These are phyloP conservation scores for Pelargonium myrrhifolium DNA, from an alignment of 441 rosid genomes.

Conservation along the genomic window DNA sequence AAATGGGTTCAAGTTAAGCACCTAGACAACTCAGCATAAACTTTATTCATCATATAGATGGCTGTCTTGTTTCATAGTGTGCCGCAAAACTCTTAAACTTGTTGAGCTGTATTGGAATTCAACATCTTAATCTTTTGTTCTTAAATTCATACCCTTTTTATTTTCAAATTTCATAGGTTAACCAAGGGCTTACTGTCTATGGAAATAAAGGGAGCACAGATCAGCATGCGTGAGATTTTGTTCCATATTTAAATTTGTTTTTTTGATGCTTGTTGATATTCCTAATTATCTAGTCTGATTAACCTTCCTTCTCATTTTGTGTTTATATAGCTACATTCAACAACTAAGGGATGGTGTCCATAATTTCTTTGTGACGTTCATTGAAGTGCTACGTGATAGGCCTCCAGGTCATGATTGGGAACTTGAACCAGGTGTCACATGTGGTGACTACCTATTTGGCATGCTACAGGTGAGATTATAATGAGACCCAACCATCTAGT, in stretches of 20 bases:
- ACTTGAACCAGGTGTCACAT: conserved; percentile 98
- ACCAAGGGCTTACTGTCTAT: conserved; percentile 88
- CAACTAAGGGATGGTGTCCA: conserved; percentile 96
- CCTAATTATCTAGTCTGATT: conserved; percentile 7
- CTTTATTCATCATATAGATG: background rate
- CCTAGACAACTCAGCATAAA: background rate
- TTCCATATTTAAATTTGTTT: conserved; percentile 6
- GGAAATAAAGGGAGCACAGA: conserved; percentile 99
- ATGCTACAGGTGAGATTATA: conserved; percentile 72
- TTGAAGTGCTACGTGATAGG: conserved; percentile 89
- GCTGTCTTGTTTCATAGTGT: too few relatives aligned
- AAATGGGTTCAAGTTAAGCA: background rate
- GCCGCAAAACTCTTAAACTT: too few relatives aligned
- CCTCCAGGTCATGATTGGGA: conserved; percentile 99
- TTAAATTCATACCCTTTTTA: background rate
- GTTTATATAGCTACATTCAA: conserved; percentile 70
- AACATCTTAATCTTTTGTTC: background rate
- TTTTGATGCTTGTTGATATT: conserved; percentile 4
- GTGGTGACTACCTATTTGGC: conserved; percentile 95
- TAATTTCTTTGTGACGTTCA: conserved; percentile 91
- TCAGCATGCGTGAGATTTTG: conserved; percentile 90
- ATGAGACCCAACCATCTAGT: background rate
- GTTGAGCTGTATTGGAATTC: background rate
- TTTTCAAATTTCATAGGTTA: conserved; percentile 40
- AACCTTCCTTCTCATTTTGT: conserved; percentile 9